These are phyloP conservation scores for Saturnispora gosingensis DNA, from an alignment of 805 yeast genomes.

Conservation along the genomic window DNA sequence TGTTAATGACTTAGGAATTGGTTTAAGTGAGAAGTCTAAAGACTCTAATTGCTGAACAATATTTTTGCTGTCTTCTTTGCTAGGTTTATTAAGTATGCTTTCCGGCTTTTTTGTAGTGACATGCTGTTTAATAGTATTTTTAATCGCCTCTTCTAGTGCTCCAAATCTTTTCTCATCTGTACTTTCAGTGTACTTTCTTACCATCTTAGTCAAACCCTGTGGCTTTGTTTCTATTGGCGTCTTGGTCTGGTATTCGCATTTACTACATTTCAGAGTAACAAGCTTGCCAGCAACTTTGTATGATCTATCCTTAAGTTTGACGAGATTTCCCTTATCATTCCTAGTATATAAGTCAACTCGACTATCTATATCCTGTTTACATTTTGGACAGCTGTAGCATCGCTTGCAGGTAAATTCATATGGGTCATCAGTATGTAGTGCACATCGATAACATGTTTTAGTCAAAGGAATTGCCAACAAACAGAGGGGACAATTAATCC, in stretches of 20 bases:
- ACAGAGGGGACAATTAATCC: background rate
- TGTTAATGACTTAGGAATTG: conserved; percentile 16
- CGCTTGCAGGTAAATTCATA: conserved; percentile 17
- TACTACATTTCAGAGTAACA: conserved; percentile 35
- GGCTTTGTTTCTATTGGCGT: conserved; percentile 35
- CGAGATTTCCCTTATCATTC: background rate
- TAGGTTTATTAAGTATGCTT: conserved; percentile 13
- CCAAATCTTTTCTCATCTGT: conserved; percentile 10
- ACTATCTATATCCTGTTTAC: conserved; percentile 17
- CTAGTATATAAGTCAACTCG: background rate
- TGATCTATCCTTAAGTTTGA: background rate
- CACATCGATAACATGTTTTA: background rate
- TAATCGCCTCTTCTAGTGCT: conserved; percentile 3
- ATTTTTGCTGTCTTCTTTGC: conserved; percentile 14
- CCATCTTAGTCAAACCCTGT: conserved; percentile 28
- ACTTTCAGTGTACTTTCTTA: conserved; percentile 13
- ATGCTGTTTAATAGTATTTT: conserved; percentile 2
- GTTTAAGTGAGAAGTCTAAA: conserved; percentile 9
- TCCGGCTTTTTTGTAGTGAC: conserved; percentile 9
- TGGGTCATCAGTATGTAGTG: background rate
- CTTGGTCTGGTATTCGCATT: conserved; percentile 28
- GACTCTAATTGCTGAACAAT: background rate
- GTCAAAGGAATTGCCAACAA: background rate
- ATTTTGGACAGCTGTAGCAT: conserved; percentile 30
- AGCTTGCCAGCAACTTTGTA: conserved; percentile 22